Evolutionary conservation across 305 asterid species (phyloP).

Genomic region (Coffea humblotiana): DNA sequence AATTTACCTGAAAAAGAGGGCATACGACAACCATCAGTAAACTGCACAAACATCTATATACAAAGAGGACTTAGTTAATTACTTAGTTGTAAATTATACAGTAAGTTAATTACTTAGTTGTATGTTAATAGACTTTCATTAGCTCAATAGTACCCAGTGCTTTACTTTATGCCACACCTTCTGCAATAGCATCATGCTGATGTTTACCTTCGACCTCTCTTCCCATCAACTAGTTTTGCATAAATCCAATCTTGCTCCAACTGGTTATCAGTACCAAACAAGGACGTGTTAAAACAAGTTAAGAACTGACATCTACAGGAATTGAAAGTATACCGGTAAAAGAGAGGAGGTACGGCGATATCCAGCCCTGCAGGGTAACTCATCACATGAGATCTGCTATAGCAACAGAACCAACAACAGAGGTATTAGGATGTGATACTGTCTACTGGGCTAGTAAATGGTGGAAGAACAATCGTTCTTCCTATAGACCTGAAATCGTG

Average conservation of each 20-base stretch:
- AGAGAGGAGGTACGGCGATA: not conserved
- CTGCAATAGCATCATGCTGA: not conserved
- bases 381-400: not conserved
- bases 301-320: not conserved
- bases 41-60: not conserved
- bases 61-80: not conserved
- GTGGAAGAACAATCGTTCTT: not conserved
- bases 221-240: not conserved
- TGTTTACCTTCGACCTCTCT: not conserved
- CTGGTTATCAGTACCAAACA: not conserved
- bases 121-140: no score
- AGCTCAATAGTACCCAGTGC: not conserved
- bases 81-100: not conserved
- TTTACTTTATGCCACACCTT: not conserved
- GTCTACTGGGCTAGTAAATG: not conserved
- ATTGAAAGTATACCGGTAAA: no score
- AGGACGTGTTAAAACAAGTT: not conserved
- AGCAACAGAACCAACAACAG: no score
- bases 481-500: not conserved
- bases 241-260: not conserved
- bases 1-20: not conserved
- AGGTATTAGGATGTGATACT: not conserved
- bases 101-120: not conserved
- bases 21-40: not conserved
- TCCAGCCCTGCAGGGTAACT: not conserved